Base-by-base conservation (phyloP, 306 rosid species). In the Castanospermum australe region DNA sequence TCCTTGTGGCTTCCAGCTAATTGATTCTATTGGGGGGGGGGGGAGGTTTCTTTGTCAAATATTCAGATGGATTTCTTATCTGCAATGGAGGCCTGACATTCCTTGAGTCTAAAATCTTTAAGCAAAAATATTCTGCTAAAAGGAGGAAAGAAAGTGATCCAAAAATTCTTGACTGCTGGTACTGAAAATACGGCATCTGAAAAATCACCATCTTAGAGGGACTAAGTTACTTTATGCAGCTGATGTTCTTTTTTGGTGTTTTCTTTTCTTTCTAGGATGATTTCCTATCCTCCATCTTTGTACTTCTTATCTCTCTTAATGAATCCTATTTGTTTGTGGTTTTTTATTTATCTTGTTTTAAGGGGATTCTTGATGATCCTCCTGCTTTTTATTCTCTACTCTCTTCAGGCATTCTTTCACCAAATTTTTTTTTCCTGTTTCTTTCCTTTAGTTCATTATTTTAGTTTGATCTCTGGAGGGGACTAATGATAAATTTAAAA, bases 161-260 rank as follows among this genome's bases (percentile, higher is more conserved):
- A 22, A 70, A 28, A 36, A 36, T 79, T 69, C 65, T 24, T 2
- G 18, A 66, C 51, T 28, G 59, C 41, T 73, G 47, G 52, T 73
- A 52, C 50, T 32, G 60, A 41, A 38, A 55, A 54, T 54, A 28
- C 64, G 54, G 85, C 71, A 39, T 20, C 77, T 60, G 41, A 76
- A 28, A 28, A 28, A 76, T 45, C 79, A 70, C 73, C 71, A 51
- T 71, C 62, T 69, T 54, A 62, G 71, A 71, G 78, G 28, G 66
- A 33, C 38, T 36, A 38, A 17, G 70, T 59, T 60, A 13, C 71
- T 7, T 60, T 57, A 70, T 61, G 65, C 39, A 60, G 78, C 65
- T 36, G 20, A 36, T 79, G 8, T 25, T 77, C 1, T 13, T 48
- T 59, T 70, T 60, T 47, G 30, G 71, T 56, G 11, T 22, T 48